Evolutionary conservation across 306 rosid genomes (phyloP).

Genomic region (Psophocarpus tetragonolobus): DNA sequence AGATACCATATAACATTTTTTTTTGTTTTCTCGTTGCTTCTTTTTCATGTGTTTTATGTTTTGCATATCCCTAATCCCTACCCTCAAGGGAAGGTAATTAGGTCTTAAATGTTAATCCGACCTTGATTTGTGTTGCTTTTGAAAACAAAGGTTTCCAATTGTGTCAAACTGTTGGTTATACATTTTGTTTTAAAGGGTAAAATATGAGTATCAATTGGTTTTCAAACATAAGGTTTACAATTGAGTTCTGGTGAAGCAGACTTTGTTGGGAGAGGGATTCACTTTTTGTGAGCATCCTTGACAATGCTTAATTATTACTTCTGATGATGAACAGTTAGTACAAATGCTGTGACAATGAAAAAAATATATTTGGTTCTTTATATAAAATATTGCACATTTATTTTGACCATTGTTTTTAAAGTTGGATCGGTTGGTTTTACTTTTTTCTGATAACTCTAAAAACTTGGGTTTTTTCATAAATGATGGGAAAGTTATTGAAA

Average conservation of each 20-base stretch:
- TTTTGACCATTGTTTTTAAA: background rate
- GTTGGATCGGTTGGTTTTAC: background rate
- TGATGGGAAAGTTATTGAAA: background rate
- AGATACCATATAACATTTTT: conserved; percentile 12
- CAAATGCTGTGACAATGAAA: no score
- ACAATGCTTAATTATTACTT: no score
- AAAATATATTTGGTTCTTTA: no score
- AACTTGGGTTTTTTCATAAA: no score
- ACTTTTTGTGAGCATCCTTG: no score
- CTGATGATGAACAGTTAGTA: no score
- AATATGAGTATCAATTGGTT: no score
- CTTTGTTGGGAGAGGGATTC: no score
- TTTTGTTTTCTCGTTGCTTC: conserved; percentile 5
- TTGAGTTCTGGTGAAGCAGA: no score
- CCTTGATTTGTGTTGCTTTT: background rate
- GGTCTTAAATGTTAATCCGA: background rate
- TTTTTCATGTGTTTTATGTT: background rate
- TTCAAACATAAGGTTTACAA: no score
- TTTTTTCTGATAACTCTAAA: no score
- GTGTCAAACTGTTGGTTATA: background rate
- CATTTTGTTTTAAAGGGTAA: background rate
- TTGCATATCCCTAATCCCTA: background rate
- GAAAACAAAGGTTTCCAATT: background rate
- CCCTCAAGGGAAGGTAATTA: background rate
- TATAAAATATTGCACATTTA: background rate